Conservation (phyloP, 805 yeast species). For the Ogataea methanolica region DNA sequence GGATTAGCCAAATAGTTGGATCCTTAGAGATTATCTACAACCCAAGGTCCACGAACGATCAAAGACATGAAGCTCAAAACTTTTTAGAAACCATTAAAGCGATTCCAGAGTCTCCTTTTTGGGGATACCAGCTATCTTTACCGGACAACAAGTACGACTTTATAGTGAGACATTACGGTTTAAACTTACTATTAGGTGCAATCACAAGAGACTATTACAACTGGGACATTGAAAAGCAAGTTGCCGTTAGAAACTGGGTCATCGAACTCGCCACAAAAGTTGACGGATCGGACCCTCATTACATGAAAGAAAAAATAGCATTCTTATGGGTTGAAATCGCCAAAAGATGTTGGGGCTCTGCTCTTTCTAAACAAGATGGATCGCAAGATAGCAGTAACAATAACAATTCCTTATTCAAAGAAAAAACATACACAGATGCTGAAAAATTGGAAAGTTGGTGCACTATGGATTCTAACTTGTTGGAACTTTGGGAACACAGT, state of each 20-base stretch:
- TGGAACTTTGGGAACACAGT: slow-evolving; percentile 67
- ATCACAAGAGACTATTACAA: slow-evolving; percentile 54
- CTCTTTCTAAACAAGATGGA: slow-evolving; percentile 33
- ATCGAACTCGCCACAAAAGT: slow-evolving; percentile 67
- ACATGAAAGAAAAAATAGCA: slow-evolving; percentile 83
- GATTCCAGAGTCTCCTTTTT: slow-evolving; percentile 79
- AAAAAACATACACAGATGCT: slow-evolving; percentile 32
- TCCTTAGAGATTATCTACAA: slow-evolving; percentile 77
- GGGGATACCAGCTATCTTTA: slow-evolving; percentile 85
- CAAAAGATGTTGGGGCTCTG: slow-evolving; percentile 86
- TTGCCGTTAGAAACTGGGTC: slow-evolving; percentile 79
- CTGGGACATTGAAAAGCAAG: slow-evolving; percentile 49
- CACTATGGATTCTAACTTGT: slow-evolving; percentile 76
- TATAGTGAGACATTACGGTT: slow-evolving; percentile 86
- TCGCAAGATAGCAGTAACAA: slow-evolving; percentile 4
- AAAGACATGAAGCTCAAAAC: slow-evolving; percentile 49
- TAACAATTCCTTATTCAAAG: slow-evolving; percentile 15
- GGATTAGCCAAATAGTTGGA: slow-evolving; percentile 66
- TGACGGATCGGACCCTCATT: slow-evolving; percentile 73
- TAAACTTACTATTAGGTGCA: slow-evolving; percentile 72
- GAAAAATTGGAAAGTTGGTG: slow-evolving; percentile 71
- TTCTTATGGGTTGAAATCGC: slow-evolving; percentile 89
- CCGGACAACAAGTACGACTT: slow-evolving; percentile 56
- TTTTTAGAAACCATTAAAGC: slow-evolving; percentile 74
- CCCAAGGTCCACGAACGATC: slow-evolving; percentile 54